phyloP scores from a whole-genome alignment of 768 basidiomycete genomes.

The Podaxis sp. region DNA sequence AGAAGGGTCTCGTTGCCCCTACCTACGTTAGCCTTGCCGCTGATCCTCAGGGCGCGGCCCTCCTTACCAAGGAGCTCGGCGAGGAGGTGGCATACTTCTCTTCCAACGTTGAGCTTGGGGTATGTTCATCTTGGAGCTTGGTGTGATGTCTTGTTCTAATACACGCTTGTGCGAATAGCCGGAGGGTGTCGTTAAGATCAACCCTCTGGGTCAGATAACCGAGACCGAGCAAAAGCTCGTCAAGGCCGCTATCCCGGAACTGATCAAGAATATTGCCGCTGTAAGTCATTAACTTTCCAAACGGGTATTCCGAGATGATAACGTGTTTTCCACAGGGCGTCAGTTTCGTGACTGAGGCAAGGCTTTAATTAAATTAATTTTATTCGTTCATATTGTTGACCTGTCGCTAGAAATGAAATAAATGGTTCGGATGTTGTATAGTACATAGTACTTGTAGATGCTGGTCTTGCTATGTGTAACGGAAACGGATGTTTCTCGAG shows the following conservation, averaged over 20 bases:
- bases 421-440: not conserved
- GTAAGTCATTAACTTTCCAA: slow-evolving; percentile 34
- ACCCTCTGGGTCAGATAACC: slow-evolving; percentile 74
- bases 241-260: slow-evolving; percentile 78
- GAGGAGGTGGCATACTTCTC: slow-evolving; percentile 85
- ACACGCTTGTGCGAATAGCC: slow-evolving; percentile 40
- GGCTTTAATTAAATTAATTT: slow-evolving; percentile 12
- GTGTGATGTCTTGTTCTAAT: slow-evolving; percentile 9
- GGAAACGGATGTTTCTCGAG: not conserved
- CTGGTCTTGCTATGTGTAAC: not conserved
- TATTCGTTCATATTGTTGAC: slow-evolving; percentile 3
- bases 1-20: slow-evolving; percentile 83
- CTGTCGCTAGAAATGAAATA: not conserved
- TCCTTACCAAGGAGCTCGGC: slow-evolving; percentile 78
- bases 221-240: slow-evolving; percentile 75
- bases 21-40: slow-evolving; percentile 81
- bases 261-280: slow-evolving; percentile 69
- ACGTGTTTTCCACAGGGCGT: slow-evolving; percentile 28
- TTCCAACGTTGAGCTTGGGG: slow-evolving; percentile 84
- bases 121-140: slow-evolving; percentile 35
- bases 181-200: slow-evolving; percentile 81
- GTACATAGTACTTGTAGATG: not conserved
- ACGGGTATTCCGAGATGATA: not conserved
- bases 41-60: slow-evolving; percentile 68
- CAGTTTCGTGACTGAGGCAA: slow-evolving; percentile 34